Evolutionary conservation across 768 basidiomycete genomes (phyloP).

Genomic region (Macrolepiota albuminosa): DNA sequence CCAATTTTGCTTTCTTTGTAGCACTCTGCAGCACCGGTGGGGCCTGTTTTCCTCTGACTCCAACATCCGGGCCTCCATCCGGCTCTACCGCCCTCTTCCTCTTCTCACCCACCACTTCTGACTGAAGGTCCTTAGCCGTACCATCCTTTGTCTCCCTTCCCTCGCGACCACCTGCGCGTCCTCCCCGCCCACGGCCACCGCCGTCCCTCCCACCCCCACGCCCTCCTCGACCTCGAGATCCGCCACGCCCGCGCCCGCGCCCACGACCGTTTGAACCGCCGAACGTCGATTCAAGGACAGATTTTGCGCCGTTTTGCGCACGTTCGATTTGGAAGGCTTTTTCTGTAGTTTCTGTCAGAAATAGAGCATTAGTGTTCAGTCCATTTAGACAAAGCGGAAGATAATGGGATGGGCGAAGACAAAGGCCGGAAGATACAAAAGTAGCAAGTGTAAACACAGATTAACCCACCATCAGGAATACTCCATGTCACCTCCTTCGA

Average conservation of each 20-base stretch:
- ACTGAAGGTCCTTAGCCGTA: slow-evolving; percentile 28
- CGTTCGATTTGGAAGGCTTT: slow-evolving; percentile 71
- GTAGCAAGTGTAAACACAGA: not conserved
- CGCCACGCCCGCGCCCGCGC: slow-evolving; percentile 24
- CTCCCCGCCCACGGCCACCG: slow-evolving; percentile 39
- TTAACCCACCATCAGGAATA: slow-evolving; percentile 48
- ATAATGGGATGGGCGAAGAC: not conserved
- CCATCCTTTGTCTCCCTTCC: slow-evolving; percentile 33
- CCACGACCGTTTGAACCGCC: slow-evolving; percentile 13
- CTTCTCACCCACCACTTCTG: slow-evolving; percentile 61
- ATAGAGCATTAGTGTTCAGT: not conserved
- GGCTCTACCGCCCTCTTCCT: slow-evolving; percentile 74
- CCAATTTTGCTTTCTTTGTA: slow-evolving; percentile 41
- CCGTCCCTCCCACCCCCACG: slow-evolving; percentile 46
- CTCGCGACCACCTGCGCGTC: slow-evolving; percentile 33
- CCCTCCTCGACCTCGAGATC: slow-evolving; percentile 19
- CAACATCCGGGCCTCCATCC: slow-evolving; percentile 69
- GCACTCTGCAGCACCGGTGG: slow-evolving; percentile 43
- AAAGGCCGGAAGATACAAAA: not conserved
- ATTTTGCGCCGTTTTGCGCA: slow-evolving; percentile 62
- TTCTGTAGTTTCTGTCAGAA: slow-evolving; percentile 60
- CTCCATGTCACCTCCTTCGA: slow-evolving; percentile 63
- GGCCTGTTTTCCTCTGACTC: slow-evolving; percentile 56
- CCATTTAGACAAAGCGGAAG: not conserved
- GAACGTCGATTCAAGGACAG: slow-evolving; percentile 27